Conservation (phyloP, 2,329 filamentous ascomycete species). For the Akanthomyces lecanii region DNA sequence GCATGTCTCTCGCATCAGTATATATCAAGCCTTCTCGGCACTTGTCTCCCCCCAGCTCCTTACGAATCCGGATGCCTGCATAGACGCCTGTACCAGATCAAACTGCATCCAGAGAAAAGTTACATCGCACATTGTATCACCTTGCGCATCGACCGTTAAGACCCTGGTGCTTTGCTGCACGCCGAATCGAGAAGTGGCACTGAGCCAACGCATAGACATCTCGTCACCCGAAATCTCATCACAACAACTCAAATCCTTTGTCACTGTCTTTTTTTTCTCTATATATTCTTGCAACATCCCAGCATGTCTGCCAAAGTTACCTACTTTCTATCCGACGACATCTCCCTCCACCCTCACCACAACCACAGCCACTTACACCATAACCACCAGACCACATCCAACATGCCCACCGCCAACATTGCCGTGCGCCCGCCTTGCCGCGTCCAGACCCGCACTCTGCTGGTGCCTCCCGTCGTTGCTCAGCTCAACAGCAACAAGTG, state of each 20-base stretch:
- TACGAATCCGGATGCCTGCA: constrained; percentile 1
- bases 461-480: constrained; percentile 25
- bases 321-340: not conserved
- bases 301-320: constrained; percentile 11
- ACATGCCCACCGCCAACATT: constrained; percentile 21
- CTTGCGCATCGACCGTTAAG: not conserved
- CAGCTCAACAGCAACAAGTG: constrained; percentile 17
- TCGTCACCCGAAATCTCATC: not conserved
- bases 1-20: not conserved
- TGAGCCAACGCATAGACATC: not conserved
- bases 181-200: not conserved
- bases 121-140: not conserved
- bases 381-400: not conserved
- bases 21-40: not conserved
- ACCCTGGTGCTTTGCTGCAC: not conserved
- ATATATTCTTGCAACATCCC: not conserved
- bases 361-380: not conserved
- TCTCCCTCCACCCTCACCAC: not conserved
- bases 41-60: not conserved
- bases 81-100: not conserved
- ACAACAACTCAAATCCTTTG: not conserved
- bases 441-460: constrained; percentile 16
- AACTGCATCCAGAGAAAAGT: not conserved
- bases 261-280: not conserved
- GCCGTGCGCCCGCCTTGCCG: constrained; percentile 25